Percentiles rank a stretch among this genome's conserved stretches.
These are phyloP conservation scores for Heimioporus retisporus DNA, from an alignment of 1,284 basidiomycete genomes.

Conservation along the genomic window DNA sequence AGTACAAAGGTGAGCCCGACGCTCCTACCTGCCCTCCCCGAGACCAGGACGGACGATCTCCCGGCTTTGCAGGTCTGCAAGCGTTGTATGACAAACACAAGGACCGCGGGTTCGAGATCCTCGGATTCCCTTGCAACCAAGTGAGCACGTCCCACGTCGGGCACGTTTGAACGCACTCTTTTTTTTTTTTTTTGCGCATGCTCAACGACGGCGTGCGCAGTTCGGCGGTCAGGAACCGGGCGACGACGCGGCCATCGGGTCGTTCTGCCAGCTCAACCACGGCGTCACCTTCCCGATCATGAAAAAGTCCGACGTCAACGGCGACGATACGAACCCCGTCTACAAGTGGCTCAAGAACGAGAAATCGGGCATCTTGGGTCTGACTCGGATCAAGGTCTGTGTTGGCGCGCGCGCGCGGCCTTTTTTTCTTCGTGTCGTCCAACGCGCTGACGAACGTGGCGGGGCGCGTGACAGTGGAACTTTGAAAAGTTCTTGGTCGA, in stretches of 20 bases:
- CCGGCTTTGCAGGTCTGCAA: conserved; percentile 70
- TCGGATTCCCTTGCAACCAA: conserved; percentile 96
- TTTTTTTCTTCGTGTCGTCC: background rate
- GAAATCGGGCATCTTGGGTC: conserved; percentile 79
- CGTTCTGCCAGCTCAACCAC: conserved; percentile 81
- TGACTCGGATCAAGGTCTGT: conserved; percentile 81
- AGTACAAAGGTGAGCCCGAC: conserved; percentile 73
- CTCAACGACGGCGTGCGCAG: conserved; percentile 44
- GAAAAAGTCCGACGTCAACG: conserved; percentile 95
- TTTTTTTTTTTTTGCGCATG: no score
- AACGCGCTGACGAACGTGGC: conserved; percentile 8
- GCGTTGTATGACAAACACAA: conserved; percentile 88
- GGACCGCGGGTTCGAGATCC: conserved; percentile 77
- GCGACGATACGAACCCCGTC: conserved; percentile 81
- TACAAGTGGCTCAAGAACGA: conserved; percentile 89
- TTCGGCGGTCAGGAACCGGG: conserved; percentile 85
- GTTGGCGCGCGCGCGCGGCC: background rate
- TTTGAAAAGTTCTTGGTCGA: conserved; percentile 83
- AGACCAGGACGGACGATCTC: background rate
- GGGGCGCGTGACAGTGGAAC: conserved; percentile 67
- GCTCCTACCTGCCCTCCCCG: background rate
- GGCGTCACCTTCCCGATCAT: conserved; percentile 89
- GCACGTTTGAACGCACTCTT: no score
- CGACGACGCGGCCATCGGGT: conserved; percentile 71
- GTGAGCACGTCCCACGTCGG: conserved; percentile 50